Conservation (phyloP, 2,329 filamentous ascomycete genomes). For the Penicillium corylophilum region DNA sequence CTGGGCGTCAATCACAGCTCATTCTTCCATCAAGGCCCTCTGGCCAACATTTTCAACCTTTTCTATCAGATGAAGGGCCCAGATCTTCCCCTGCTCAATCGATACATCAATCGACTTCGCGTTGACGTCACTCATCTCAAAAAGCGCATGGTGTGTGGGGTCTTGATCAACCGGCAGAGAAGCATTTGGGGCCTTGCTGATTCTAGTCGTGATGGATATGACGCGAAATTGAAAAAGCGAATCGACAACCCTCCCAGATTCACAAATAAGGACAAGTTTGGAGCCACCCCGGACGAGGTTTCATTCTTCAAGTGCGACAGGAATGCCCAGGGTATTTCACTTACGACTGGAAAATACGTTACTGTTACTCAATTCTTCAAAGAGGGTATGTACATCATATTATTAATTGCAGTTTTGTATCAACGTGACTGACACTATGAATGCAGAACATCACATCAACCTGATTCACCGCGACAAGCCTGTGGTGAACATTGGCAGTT, state of each 20-base stretch:
- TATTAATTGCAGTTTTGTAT: background rate
- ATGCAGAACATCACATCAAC: slow-evolving; percentile 37
- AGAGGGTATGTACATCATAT: slow-evolving; percentile 12
- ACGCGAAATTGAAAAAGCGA: background rate
- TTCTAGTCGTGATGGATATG: background rate
- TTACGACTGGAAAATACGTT: slow-evolving; percentile 9
- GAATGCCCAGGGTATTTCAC: background rate
- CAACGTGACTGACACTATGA: background rate
- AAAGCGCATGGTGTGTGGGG: background rate
- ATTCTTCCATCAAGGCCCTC: slow-evolving; percentile 6
- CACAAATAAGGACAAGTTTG: background rate
- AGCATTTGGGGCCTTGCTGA: slow-evolving; percentile 11
- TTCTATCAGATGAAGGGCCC: background rate
- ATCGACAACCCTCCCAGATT: slow-evolving; percentile 6
- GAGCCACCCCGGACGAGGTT: slow-evolving; percentile 10
- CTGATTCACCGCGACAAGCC: slow-evolving; percentile 45
- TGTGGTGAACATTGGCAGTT: slow-evolving; percentile 63
- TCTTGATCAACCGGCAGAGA: background rate
- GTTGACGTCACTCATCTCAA: slow-evolving; percentile 13
- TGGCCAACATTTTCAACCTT: background rate
- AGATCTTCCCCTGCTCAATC: background rate
- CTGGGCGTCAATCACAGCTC: slow-evolving; percentile 22
- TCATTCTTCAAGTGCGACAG: slow-evolving; percentile 9
- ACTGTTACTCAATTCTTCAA: slow-evolving; percentile 24
- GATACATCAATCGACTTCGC: slow-evolving; percentile 12